Percentiles rank a stretch among this genome's conserved stretches.
Evolutionary conservation across 768 basidiomycete genomes (phyloP).

Genomic region (Tricholoma sp.): DNA sequence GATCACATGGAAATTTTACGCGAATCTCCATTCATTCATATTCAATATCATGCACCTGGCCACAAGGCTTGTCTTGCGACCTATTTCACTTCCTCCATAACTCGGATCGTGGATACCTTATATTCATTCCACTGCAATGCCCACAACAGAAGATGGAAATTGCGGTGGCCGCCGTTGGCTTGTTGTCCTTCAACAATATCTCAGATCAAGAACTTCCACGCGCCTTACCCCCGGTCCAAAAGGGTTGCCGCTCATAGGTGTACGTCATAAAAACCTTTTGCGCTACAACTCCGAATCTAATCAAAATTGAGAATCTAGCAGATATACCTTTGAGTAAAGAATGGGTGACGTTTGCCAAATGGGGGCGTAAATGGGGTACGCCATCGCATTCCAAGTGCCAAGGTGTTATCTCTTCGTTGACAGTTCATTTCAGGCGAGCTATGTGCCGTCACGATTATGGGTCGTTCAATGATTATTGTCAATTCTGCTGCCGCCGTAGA

Average conservation of each 20-base stretch:
- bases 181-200: slow-evolving; percentile 12
- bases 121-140: too few species aligned
- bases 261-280: slow-evolving; percentile 13
- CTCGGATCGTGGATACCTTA: too few species aligned
- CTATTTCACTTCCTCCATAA: too few species aligned
- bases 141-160: slow-evolving; percentile 6
- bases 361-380: slow-evolving; percentile 50
- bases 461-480: slow-evolving; percentile 42
- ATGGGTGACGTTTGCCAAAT: slow-evolving; percentile 46
- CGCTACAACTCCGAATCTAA: not conserved
- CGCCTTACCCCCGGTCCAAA: slow-evolving; percentile 36
- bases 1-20: too few species aligned
- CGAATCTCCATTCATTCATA: too few species aligned
- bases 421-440: slow-evolving; percentile 27
- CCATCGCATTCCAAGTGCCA: not conserved
- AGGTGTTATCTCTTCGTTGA: not conserved
- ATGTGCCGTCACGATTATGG: slow-evolving; percentile 35
- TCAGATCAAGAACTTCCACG: slow-evolving; percentile 13
- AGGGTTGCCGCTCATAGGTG: slow-evolving; percentile 37
- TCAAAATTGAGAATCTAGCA: slow-evolving; percentile 34
- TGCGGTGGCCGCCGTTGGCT: slow-evolving; percentile 1
- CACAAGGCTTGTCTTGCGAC: too few species aligned
- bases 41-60: too few species aligned
- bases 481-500: slow-evolving; percentile 40
- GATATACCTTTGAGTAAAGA: slow-evolving; percentile 40